These are phyloP conservation scores for Naganishia onofrii DNA, from an alignment of 768 basidiomycete species.

Conservation along the genomic window DNA sequence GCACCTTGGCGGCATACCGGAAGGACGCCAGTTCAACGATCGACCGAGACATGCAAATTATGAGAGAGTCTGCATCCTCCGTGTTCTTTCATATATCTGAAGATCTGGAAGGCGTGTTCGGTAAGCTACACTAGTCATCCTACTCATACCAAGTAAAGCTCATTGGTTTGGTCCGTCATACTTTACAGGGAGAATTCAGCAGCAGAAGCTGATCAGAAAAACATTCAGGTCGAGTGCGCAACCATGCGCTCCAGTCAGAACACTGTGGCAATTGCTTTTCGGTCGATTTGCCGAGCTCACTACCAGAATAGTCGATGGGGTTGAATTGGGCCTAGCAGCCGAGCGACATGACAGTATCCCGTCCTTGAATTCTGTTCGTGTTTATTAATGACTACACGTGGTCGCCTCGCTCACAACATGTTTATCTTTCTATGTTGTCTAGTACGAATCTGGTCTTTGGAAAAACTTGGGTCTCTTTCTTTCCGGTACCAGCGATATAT, in stretches of 20 bases:
- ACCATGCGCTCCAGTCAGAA: conserved; percentile 14
- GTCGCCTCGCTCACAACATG: not conserved
- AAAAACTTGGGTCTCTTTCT: conserved; percentile 13
- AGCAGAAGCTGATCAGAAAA: conserved; percentile 16
- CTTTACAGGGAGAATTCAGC: conserved; percentile 1
- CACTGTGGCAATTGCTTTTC: conserved; percentile 20
- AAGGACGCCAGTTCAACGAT: conserved; percentile 6
- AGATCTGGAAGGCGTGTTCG: conserved; percentile 10
- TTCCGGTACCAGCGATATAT: conserved; percentile 9
- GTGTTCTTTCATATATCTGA: not conserved
- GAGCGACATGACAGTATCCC: conserved; percentile 18
- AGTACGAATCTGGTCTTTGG: conserved; percentile 19
- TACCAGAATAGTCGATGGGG: conserved; percentile 12
- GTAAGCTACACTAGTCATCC: not conserved
- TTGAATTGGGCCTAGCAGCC: conserved; percentile 11
- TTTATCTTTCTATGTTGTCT: not conserved
- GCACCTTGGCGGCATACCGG: not conserved
- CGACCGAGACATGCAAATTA: conserved; percentile 16
- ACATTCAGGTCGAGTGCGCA: conserved; percentile 9
- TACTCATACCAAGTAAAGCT: too few relatives aligned
- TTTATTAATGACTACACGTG: not conserved
- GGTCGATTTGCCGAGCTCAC: conserved; percentile 17
- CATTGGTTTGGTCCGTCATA: too few relatives aligned
- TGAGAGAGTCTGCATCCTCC: conserved; percentile 10
- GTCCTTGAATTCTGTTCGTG: conserved; percentile 14